Percentiles rank a stretch among this genome's conserved stretches.
Conservation (phyloP, 2,329 filamentous ascomycete species). For the Onygena corvina region DNA sequence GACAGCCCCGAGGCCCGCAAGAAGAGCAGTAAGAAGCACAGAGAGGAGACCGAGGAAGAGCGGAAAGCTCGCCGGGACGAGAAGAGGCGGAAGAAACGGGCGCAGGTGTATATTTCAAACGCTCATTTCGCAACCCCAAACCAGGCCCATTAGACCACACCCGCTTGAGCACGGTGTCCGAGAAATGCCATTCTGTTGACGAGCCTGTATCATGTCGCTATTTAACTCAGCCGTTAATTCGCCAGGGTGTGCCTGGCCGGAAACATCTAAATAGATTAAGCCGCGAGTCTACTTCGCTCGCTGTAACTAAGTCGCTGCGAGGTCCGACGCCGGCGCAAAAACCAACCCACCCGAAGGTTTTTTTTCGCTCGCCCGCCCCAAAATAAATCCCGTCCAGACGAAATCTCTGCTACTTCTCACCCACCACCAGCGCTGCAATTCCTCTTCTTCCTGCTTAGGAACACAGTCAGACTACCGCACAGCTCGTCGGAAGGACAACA, state of each 20-base stretch:
- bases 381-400: constrained; percentile 1
- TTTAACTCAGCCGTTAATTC: no score
- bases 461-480: neutral
- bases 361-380: neutral
- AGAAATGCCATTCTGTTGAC: no score
- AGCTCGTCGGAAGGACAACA: no score
- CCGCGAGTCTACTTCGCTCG: neutral
- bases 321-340: neutral
- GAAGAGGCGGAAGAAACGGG: constrained; percentile 30
- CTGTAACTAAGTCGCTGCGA: neutral
- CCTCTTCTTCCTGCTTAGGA: neutral
- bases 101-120: constrained; percentile 13
- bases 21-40: constrained; percentile 28
- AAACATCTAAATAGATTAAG: no score
- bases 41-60: constrained; percentile 27
- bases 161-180: no score
- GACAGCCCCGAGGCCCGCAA: constrained; percentile 12
- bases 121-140: no score
- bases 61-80: constrained; percentile 24
- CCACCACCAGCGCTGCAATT: neutral
- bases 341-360: constrained; percentile 1
- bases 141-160: no score
- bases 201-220: no score
- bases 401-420: neutral
- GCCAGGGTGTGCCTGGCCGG: no score